Evolutionary conservation across 768 basidiomycete genomes (phyloP), one percentile per base, ranked within the genome.

Genomic region (Baorangia bicolor): DNA sequence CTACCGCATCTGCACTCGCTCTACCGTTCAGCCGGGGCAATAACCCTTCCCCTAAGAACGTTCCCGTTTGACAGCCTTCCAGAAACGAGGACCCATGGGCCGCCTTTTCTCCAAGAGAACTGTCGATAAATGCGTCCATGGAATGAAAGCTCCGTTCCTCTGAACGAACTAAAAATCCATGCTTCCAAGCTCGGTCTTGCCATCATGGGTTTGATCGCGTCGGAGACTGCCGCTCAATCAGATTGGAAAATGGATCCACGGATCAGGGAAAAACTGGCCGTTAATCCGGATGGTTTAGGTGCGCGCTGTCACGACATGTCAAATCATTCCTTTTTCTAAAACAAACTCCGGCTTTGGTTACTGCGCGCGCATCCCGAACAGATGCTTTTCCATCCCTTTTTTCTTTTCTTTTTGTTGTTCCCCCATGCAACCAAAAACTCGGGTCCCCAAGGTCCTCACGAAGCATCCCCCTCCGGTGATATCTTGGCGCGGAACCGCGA

Each of bases 71-170:
- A 61, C 62, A 46, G 45, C 25, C 59, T 61, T 67, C 58, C 30
- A 33, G 25, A 37, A 37, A 56, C 38, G 40, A 47, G 44, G 45
- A 46, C 28, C 31, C 35, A 35, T 55, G 21, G 21, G 51, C 65
- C 62, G 62, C 65, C 30, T 57, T 56, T 48, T 48, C 53, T 65
- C 63, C 63, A 35, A 53, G 40, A 58, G 59, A 57, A 64, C 7
- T 42, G 12, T 42, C 49, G 35, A 41, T 52, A 43, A 57, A 46
- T 53, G 37, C 6, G 30, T 12, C 28, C 35, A 44, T 42, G 44
- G 44, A 50, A 34, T 43, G 51, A 49, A 53, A 39, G 44, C 31
- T 39, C 49, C 40, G 47, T 46, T 53, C 38, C 49, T 60, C 35
- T 40, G 14, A 39, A 38, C 47, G 50, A 65, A 54, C 42, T 5